phyloP scores from a whole-genome alignment of 2,329 filamentous ascomycete genomes.

The Ascomycota sp. region DNA sequence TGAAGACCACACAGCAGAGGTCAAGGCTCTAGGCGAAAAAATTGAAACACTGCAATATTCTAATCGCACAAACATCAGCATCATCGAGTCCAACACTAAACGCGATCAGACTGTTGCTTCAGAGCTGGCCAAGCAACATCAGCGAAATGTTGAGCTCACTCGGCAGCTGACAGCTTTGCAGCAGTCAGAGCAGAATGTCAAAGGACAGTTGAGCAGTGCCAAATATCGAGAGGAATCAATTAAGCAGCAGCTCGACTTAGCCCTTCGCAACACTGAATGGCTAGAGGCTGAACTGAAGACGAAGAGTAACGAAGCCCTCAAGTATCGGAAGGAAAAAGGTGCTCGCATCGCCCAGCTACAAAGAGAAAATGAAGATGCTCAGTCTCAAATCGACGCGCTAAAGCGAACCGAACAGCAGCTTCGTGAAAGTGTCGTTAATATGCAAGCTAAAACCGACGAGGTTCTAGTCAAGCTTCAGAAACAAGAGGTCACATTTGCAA shows the following conservation, averaged over 20 bases:
- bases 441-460: conserved; percentile 75
- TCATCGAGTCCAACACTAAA: conserved; percentile 75
- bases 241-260: conserved; percentile 74
- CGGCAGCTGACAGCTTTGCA: conserved; percentile 68
- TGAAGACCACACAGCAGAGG: conserved; percentile 52
- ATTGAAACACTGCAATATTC: conserved; percentile 76
- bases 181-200: conserved; percentile 63
- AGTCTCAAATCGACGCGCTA: conserved; percentile 54
- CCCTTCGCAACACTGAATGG: conserved; percentile 84
- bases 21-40: conserved; percentile 59
- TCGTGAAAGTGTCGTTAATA: conserved; percentile 60
- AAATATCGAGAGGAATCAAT: conserved; percentile 83
- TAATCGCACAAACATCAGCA: conserved; percentile 72
- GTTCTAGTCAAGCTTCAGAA: conserved; percentile 64
- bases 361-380: conserved; percentile 70
- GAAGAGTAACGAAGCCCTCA: conserved; percentile 69
- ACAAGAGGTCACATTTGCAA: conserved; percentile 62
- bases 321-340: conserved; percentile 87
- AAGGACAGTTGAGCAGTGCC: conserved; percentile 58
- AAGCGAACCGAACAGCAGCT: conserved; percentile 64
- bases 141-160: conserved; percentile 66
- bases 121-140: conserved; percentile 73
- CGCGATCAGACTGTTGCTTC: conserved; percentile 72
- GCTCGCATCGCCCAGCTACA: conserved; percentile 75
- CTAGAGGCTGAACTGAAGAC: conserved; percentile 81